Base-by-base conservation (phyloP, 2,329 filamentous ascomycete genomes). In the Arachnomyces sp. region DNA sequence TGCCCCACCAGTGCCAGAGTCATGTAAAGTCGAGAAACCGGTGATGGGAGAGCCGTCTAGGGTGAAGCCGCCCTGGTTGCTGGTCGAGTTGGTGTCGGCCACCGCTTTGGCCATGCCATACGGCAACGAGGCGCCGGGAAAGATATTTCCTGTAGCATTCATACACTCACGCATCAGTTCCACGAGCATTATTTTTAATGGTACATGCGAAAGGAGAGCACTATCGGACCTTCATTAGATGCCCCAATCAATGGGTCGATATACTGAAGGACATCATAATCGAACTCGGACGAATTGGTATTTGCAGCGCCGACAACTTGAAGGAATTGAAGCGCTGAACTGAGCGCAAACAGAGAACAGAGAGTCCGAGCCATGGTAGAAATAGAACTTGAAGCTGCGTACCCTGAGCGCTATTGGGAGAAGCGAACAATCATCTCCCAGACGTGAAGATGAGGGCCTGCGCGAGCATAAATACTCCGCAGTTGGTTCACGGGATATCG, bases 61-160 rank as follows among this genome's bases (percentile, higher is more conserved):
- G 5, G 73, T 66, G 51, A 75, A 78, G 1, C 74, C 74, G 33
- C 73, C 74, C 45, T 77, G 74, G 40, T 76, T 75, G 52, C 45
- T 56, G 12, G 53, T 67, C 39, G 61, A 67, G 40, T 74, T 60
- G 14, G 72, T 72, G 51, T 77, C 71, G 18, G 73, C 70, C 5
- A 73, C 71, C n/a, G 73, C 71, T 50, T 76, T 77, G 40, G 73
- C 73, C 52, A 77, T 68, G 34, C 69, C 72, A 45, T 74, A 76
- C 2, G 73, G 74, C 28, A 72, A 51, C 1, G 72, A 71, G 11
- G 73, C 73, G 25, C 74, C 74, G 2, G 73, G 62, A 46, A 78
- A 78, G 31, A 77, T 74, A 57, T 78, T 74, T 44, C 74, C 74
- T 54, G 33, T 4, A 28, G 9, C 29, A 16, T n/a, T n/a, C 9